phyloP scores from a whole-genome alignment of 2,329 filamentous ascomycete species.

The Pseudopyrenochaeta lycopersici region DNA sequence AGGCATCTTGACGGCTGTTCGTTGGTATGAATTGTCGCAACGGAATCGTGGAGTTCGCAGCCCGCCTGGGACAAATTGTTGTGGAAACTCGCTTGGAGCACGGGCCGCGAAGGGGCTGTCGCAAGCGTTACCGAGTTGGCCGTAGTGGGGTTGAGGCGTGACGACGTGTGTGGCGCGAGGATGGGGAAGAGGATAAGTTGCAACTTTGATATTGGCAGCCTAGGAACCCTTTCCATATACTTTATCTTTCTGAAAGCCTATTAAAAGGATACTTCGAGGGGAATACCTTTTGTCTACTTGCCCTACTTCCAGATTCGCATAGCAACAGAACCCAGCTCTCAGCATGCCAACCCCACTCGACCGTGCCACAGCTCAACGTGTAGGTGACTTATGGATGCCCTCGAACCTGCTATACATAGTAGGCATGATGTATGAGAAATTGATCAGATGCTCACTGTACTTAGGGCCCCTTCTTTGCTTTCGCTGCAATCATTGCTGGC shows the following conservation, averaged over 20 bases:
- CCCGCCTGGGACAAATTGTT: slow-evolving; percentile 32
- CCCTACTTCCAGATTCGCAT: neutral
- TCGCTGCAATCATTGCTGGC: slow-evolving; percentile 81
- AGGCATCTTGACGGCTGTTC: slow-evolving; percentile 83
- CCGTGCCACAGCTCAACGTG: slow-evolving; percentile 56
- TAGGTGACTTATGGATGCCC: slow-evolving; percentile 37
- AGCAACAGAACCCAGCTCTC: slow-evolving; percentile 1
- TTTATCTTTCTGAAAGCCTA: neutral
- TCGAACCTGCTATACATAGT: slow-evolving; percentile 33
- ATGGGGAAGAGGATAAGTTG: slow-evolving; percentile 10
- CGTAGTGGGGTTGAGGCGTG: slow-evolving; percentile 21
- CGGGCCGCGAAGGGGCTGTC: slow-evolving; percentile 36
- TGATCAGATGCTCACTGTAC: slow-evolving; percentile 5
- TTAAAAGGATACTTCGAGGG: neutral
- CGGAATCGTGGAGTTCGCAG: slow-evolving; percentile 32
- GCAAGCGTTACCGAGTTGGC: slow-evolving; percentile 25
- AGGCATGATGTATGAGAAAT: slow-evolving; percentile 12
- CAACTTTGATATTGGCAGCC: slow-evolving; percentile 20
- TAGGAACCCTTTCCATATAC: slow-evolving; percentile 1
- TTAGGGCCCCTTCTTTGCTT: slow-evolving; percentile 57
- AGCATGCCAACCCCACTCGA: slow-evolving; percentile 61
- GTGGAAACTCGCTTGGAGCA: slow-evolving; percentile 50
- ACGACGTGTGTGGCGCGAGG: slow-evolving; percentile 36
- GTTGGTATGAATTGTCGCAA: slow-evolving; percentile 28
- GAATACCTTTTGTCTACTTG: neutral